Evolutionary conservation across 208 protist genomes (phyloP).

Genomic region (Acanthamoeba royreba): DNA sequence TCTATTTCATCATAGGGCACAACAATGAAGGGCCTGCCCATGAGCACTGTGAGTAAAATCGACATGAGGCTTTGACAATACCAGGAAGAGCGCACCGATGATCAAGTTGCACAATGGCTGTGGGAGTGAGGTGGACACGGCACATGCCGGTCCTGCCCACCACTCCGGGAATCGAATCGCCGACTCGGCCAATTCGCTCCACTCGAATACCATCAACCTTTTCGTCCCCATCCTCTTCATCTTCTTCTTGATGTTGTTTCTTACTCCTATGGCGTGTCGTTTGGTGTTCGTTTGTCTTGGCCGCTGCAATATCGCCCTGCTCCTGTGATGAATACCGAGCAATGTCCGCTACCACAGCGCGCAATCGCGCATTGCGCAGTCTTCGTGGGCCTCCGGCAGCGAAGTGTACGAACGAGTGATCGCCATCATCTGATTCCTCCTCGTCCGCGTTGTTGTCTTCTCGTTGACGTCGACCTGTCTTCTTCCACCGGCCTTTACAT

Average conservation of each 20-base stretch:
- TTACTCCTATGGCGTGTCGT: background rate
- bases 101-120: background rate
- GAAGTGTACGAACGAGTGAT: background rate
- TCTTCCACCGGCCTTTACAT: too few relatives aligned
- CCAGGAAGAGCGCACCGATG: background rate
- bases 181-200: background rate
- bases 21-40: background rate
- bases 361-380: background rate
- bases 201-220: background rate
- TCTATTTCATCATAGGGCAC: background rate
- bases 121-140: background rate
- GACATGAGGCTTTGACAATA: background rate
- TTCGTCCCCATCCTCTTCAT: background rate
- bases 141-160: background rate
- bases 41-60: background rate
- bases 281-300: background rate
- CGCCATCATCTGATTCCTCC: background rate
- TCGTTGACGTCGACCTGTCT: background rate
- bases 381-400: background rate
- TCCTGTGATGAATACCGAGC: background rate
- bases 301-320: background rate
- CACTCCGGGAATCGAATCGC: background rate
- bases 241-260: background rate
- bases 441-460: background rate
- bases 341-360: background rate